These are phyloP conservation scores for Sapria himalayana DNA, from an alignment of 345 rosid genomes.

Conservation along the genomic window DNA sequence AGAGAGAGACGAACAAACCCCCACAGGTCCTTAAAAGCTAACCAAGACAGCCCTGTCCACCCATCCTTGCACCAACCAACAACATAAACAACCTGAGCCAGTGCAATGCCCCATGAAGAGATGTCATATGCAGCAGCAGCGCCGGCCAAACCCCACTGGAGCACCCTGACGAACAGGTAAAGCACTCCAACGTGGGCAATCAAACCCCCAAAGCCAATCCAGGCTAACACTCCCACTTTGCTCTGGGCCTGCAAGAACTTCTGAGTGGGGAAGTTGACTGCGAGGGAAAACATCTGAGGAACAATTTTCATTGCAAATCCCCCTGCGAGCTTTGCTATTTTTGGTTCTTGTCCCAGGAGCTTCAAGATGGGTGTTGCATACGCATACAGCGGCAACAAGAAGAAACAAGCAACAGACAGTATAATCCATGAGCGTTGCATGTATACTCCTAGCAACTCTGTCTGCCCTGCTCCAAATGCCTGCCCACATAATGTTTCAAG, in stretches of 20 bases:
- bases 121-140: slow-evolving; percentile 65
- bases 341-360: slow-evolving; percentile 45
- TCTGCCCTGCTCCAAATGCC: slow-evolving; percentile 86
- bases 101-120: slow-evolving; percentile 50
- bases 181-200: slow-evolving; percentile 25
- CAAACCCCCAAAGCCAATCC: slow-evolving; percentile 57
- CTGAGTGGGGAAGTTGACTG: slow-evolving; percentile 67
- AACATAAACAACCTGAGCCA: slow-evolving; percentile 57
- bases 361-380: slow-evolving; percentile 56
- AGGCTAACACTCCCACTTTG: slow-evolving; percentile 56
- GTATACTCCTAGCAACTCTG: slow-evolving; percentile 59
- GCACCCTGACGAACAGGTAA: slow-evolving; percentile 33
- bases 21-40: slow-evolving; percentile 67
- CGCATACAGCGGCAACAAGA: slow-evolving; percentile 46
- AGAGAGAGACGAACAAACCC: slow-evolving; percentile 55
- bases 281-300: slow-evolving; percentile 84
- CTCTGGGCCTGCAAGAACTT: slow-evolving; percentile 83
- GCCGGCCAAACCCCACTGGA: slow-evolving; percentile 58
- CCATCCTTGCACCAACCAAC: slow-evolving; percentile 77
- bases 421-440: slow-evolving; percentile 85
- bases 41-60: slow-evolving; percentile 73
- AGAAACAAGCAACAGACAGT: slow-evolving; percentile 38
- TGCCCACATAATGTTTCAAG: slow-evolving; percentile 86
- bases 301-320: slow-evolving; percentile 42
- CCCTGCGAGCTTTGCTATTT: slow-evolving; percentile 63